Evolutionary conservation across 495 filamentous ascomycete genomes (phyloP).

Genomic region (Tuber brumale): DNA sequence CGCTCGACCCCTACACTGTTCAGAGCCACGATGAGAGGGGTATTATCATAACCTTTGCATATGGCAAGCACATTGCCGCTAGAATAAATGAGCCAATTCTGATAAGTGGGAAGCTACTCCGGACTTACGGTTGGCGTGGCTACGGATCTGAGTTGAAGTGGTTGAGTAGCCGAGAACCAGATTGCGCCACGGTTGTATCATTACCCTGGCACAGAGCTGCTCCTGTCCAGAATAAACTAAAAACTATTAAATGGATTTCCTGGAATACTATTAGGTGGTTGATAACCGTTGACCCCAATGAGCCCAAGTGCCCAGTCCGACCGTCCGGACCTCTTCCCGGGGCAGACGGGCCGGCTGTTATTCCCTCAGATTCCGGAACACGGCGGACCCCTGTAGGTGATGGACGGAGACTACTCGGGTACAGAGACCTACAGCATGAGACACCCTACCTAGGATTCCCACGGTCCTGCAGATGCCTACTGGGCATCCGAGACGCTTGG

Average conservation of each 20-base stretch:
- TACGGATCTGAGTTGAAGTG: constrained; percentile 51
- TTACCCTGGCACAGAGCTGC: constrained; percentile 58
- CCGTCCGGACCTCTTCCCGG: no score
- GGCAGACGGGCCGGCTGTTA: no score
- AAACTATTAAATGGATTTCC: constrained; percentile 15
- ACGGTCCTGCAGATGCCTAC: background rate
- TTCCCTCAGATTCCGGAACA: no score
- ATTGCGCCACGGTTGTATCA: constrained; percentile 67
- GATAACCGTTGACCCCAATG: no score
- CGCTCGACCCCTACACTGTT: no score
- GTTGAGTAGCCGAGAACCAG: constrained; percentile 63
- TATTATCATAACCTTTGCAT: constrained; percentile 55
- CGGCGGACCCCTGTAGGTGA: no score
- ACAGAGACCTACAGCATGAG: no score
- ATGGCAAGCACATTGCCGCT: constrained; percentile 55
- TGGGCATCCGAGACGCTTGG: background rate
- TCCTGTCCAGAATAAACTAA: constrained; percentile 63
- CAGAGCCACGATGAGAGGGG: constrained; percentile 57
- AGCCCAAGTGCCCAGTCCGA: no score
- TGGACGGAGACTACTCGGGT: background rate
- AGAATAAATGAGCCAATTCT: no score
- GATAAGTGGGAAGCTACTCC: constrained; percentile 47
- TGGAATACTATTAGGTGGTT: constrained; percentile 17
- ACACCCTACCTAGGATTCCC: no score
- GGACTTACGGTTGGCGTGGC: constrained; percentile 49